Base-by-base conservation (phyloP, 1,284 basidiomycete genomes). In the Sporisorium sorghi region DNA sequence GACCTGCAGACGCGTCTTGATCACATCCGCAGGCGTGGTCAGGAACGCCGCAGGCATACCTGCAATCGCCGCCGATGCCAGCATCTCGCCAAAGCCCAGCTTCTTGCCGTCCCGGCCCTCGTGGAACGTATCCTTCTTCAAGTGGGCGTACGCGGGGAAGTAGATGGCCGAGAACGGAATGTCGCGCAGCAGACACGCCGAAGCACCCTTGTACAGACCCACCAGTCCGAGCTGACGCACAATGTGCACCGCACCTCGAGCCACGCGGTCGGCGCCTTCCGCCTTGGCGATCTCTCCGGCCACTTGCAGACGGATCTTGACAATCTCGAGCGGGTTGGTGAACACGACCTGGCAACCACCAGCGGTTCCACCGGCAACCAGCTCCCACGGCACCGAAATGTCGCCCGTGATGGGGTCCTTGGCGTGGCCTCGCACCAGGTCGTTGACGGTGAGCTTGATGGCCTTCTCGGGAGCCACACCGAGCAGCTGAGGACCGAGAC, bases 391-490 rank as follows among this genome's bases (percentile, higher is more conserved):
- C 35, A 97, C 82, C 55, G 91, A 89, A 84, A 99, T 98, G 61
- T 92, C 89, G 23, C 97, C 97, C 8, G 95, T 97, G 85, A 96
- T 93, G 32, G 94, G 93, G 85, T 99, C 94, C 85, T 90, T 95
- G 14, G 91, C 90, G 62, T 90, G 89, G 19, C 89, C 88, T 57
- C 96, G 90, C 35, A 99, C 89, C 55, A 97, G 87, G 83, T 98
- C 96, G 87, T 99, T 99, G 73, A 99, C 91, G 3, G 96, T 97
- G 19, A 87, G 84, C 83, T 99, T 97, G 86, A 97, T 96, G 12
- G 94, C 94, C 87, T 97, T 99, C 86, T 99, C 96, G 14, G 96
- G 96, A 14, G 96, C 97, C 43, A 99, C 96, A 81, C 96, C 96
- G 76, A 99, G 89, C 58, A 99, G 88, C 84, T 99, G 96, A 40